These are phyloP conservation scores for Zymoseptoria pseudotritici DNA, from an alignment of 2,329 filamentous ascomycete species.

Conservation along the genomic window DNA sequence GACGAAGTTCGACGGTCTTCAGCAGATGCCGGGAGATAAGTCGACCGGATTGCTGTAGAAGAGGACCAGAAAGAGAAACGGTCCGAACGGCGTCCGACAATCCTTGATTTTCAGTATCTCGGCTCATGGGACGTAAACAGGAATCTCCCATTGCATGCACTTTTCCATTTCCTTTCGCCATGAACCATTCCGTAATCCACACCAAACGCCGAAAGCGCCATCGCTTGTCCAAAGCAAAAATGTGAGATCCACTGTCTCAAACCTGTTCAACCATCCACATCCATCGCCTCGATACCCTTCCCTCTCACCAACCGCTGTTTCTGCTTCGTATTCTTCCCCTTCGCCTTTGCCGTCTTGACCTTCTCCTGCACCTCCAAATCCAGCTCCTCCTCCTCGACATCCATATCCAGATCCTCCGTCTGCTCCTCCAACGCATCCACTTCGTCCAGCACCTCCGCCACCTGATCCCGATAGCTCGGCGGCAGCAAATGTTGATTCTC, in stretches of 20 bases:
- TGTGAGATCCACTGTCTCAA: neutral
- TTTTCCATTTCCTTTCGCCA: neutral
- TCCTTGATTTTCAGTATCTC: neutral
- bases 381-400: constrained; percentile 28
- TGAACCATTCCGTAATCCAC: neutral
- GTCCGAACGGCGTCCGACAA: too few relatives aligned
- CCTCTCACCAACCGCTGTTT: constrained; percentile 42
- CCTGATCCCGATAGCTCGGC: constrained; percentile 38
- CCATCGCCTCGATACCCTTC: constrained; percentile 37
- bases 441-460: constrained; percentile 48
- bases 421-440: constrained; percentile 54
- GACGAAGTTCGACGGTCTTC: too few relatives aligned
- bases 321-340: constrained; percentile 35
- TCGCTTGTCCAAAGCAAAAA: constrained; percentile 1
- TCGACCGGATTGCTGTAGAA: too few relatives aligned
- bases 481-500: constrained; percentile 90
- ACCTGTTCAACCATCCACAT: constrained; percentile 30
- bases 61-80: too few relatives aligned
- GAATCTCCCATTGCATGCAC: neutral
- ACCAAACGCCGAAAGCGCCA: constrained; percentile 1
- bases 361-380: constrained; percentile 38
- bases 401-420: constrained; percentile 47
- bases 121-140: neutral
- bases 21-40: too few relatives aligned
- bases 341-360: constrained; percentile 18